Percentiles rank a stretch among this genome's conserved stretches.
Evolutionary conservation across 2,329 filamentous ascomycete genomes (phyloP).

Genomic region (Paradendryphiella salina): DNA sequence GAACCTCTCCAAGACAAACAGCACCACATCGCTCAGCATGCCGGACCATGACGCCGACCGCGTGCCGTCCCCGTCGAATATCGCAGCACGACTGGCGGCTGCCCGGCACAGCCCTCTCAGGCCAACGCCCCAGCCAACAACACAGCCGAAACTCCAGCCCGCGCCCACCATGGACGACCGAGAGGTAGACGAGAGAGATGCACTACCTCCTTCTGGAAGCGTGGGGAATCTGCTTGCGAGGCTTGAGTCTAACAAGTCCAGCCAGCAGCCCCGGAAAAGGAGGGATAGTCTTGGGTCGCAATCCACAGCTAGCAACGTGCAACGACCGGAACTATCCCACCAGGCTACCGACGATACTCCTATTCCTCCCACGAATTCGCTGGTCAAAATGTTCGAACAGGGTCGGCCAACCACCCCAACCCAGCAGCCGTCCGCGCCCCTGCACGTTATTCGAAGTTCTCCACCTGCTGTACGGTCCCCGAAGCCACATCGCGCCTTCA

Average conservation of each 20-base stretch:
- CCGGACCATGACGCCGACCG: slow-evolving; percentile 34
- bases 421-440: slow-evolving; percentile 18
- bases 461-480: slow-evolving; percentile 47
- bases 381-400: slow-evolving; percentile 71
- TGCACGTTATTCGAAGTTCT: slow-evolving; percentile 27
- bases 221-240: slow-evolving; percentile 41
- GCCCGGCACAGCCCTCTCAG: slow-evolving; percentile 60
- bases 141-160: neutral
- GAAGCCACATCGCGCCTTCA: slow-evolving; percentile 47
- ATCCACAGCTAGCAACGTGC: slow-evolving; percentile 15
- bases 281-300: slow-evolving; percentile 23
- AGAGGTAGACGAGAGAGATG: slow-evolving; percentile 33
- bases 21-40: slow-evolving; percentile 38
- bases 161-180: slow-evolving; percentile 26
- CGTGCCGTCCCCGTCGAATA: slow-evolving; percentile 61
- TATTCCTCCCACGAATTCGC: slow-evolving; percentile 64
- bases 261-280: slow-evolving; percentile 19
- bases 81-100: slow-evolving; percentile 65
- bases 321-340: slow-evolving; percentile 7
- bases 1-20: slow-evolving; percentile 34
- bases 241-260: slow-evolving; percentile 31
- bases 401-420: slow-evolving; percentile 38
- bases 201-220: slow-evolving; percentile 39
- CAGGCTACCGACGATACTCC: slow-evolving; percentile 59
- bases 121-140: slow-evolving; percentile 22